These are phyloP conservation scores for Boletus calvinii DNA, from an alignment of 1,284 basidiomycete species.

Conservation along the genomic window DNA sequence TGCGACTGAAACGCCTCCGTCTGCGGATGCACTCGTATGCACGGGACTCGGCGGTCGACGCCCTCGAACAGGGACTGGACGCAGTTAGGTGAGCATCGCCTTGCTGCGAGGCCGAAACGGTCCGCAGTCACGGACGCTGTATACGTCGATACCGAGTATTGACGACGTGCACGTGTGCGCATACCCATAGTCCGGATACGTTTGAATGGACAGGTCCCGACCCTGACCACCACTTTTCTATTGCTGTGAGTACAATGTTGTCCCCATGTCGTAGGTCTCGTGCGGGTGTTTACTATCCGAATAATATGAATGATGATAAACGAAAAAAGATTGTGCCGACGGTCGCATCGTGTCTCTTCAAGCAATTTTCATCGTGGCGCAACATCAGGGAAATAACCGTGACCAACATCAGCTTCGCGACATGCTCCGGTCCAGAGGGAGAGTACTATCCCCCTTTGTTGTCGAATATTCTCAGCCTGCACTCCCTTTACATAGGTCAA, in stretches of 20 bases:
- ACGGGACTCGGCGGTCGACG: conserved; percentile 35
- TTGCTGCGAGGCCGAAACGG: background rate
- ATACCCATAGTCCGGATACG: conserved; percentile 39
- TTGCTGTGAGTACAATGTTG: conserved; percentile 42
- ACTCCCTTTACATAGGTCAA: conserved; percentile 46
- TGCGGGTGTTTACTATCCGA: background rate
- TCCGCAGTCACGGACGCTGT: background rate
- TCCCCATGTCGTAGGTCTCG: background rate
- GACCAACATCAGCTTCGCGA: conserved; percentile 43
- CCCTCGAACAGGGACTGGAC: conserved; percentile 41
- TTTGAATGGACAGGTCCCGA: conserved; percentile 60
- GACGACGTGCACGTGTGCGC: background rate
- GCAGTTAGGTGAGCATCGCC: conserved; percentile 40
- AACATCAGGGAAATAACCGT: conserved; percentile 46
- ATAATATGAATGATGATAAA: background rate
- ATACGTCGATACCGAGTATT: background rate
- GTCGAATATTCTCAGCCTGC: conserved; percentile 40
- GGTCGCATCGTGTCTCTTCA: conserved; percentile 44
- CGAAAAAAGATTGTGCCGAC: conserved; percentile 46
- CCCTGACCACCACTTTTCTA: conserved; percentile 59
- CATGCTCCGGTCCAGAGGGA: conserved; percentile 1
- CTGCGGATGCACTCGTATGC: conserved; percentile 46
- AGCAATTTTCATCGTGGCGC: conserved; percentile 44
- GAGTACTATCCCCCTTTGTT: conserved; percentile 28
- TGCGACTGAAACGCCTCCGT: conserved; percentile 36